These are phyloP conservation scores for Trichoderma parareesei DNA, from an alignment of 495 filamentous ascomycete genomes.

Conservation along the genomic window DNA sequence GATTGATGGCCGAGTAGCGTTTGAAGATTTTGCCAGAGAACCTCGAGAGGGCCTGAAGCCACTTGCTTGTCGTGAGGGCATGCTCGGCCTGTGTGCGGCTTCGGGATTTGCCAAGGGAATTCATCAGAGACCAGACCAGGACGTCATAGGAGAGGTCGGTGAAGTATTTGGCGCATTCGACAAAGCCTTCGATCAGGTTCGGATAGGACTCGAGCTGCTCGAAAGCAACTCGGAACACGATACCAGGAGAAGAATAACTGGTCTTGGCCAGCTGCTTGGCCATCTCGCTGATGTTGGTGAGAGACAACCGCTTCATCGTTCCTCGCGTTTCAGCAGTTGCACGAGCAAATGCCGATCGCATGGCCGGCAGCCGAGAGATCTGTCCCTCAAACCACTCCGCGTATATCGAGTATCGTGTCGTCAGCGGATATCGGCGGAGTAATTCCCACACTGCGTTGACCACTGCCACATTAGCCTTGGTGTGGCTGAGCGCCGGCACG, in stretches of 20 bases:
- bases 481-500: slow-evolving; percentile 75
- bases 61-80: slow-evolving; percentile 79
- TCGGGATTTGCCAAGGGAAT: slow-evolving; percentile 63
- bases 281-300: slow-evolving; percentile 76
- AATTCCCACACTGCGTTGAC: slow-evolving; percentile 80
- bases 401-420: slow-evolving; percentile 79
- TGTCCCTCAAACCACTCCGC: slow-evolving; percentile 80
- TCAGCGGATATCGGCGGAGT: slow-evolving; percentile 66
- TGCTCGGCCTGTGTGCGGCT: slow-evolving; percentile 69
- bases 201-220: slow-evolving; percentile 84
- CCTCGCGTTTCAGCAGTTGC: slow-evolving; percentile 69
- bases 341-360: slow-evolving; percentile 68
- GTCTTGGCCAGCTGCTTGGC: slow-evolving; percentile 80
- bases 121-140: slow-evolving; percentile 79
- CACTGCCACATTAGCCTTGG: slow-evolving; percentile 69
- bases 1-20: slow-evolving; percentile 72
- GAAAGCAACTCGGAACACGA: slow-evolving; percentile 81
- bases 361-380: slow-evolving; percentile 66
- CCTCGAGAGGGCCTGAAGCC: slow-evolving; percentile 74
- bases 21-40: slow-evolving; percentile 86
- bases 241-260: slow-evolving; percentile 76
- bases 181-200: slow-evolving; percentile 85
- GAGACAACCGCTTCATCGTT: slow-evolving; percentile 75
- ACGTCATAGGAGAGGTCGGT: slow-evolving; percentile 89
- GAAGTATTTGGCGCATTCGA: slow-evolving; percentile 89